A percentile compares a stretch with the other conserved stretches of the same genome.
Evolutionary conservation across 495 filamentous ascomycete species (phyloP).

Genomic region (Staphylotrichum tortipilum): DNA sequence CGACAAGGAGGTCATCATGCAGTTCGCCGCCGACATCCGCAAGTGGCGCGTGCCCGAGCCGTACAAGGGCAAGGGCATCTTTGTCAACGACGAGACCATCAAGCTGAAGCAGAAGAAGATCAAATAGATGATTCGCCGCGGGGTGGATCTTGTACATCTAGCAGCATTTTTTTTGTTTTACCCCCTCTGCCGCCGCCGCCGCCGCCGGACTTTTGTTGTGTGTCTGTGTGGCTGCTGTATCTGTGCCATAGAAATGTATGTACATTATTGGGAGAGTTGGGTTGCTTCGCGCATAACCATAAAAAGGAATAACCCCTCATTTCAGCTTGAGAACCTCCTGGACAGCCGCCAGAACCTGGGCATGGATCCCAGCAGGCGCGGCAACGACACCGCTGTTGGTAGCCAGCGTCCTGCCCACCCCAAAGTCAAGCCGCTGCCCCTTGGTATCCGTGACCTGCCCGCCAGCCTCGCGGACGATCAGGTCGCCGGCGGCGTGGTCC

Average conservation of each 20-base stretch:
- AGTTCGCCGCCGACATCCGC: slow-evolving; percentile 81
- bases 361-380: slow-evolving; percentile 66
- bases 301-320: no score
- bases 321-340: slow-evolving; percentile 58
- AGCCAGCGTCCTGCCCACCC: slow-evolving; percentile 73
- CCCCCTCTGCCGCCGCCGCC: neutral
- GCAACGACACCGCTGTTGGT: slow-evolving; percentile 91
- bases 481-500: slow-evolving; percentile 95
- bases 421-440: slow-evolving; percentile 75
- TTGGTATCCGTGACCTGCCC: slow-evolving; percentile 81
- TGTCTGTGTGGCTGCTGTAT: slow-evolving; percentile 12
- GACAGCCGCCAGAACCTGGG: slow-evolving; percentile 70
- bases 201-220: slow-evolving; percentile 1
- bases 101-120: slow-evolving; percentile 98
- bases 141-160: slow-evolving; percentile 10
- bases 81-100: slow-evolving; percentile 94
- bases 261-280: slow-evolving; percentile 20
- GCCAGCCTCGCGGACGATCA: slow-evolving; percentile 91
- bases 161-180: neutral
- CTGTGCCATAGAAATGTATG: slow-evolving; percentile 21
- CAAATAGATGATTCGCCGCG: slow-evolving; percentile 56
- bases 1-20: slow-evolving; percentile 75
- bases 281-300: no score
- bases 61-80: slow-evolving; percentile 99
- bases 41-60: slow-evolving; percentile 89